These are phyloP conservation scores for Didymella exigua DNA, from an alignment of 2,329 filamentous ascomycete genomes.

Conservation along the genomic window DNA sequence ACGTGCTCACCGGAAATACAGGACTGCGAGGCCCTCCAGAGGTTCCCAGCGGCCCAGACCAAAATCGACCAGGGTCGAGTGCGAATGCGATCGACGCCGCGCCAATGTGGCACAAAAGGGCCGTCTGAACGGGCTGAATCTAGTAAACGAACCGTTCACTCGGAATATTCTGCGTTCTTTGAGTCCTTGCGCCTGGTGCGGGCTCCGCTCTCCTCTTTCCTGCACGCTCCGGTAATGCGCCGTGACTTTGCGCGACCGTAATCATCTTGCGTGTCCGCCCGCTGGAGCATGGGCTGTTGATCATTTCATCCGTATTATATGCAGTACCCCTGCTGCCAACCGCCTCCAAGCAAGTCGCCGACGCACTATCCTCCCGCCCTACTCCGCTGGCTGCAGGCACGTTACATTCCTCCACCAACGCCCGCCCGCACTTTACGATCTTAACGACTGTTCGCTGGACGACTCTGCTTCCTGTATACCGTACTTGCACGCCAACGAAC, in stretches of 20 bases:
- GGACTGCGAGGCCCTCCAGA: not conserved
- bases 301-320: conserved; percentile 29
- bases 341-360: conserved; percentile 31
- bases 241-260: conserved; percentile 30
- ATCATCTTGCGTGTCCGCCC: conserved; percentile 33
- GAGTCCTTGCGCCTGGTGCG: conserved; percentile 23
- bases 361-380: conserved; percentile 13
- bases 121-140: conserved; percentile 18
- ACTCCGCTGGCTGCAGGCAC: conserved; percentile 19
- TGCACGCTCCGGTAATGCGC: conserved; percentile 34
- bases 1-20: not conserved
- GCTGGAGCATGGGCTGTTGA: conserved; percentile 35
- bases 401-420: conserved; percentile 13
- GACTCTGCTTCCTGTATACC: conserved; percentile 9
- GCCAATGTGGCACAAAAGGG: conserved; percentile 25
- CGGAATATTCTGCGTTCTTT: conserved; percentile 26
- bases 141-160: conserved; percentile 26
- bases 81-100: conserved; percentile 21
- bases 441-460: conserved; percentile 25
- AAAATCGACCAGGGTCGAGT: conserved; percentile 17
- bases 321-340: conserved; percentile 34
- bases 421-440: conserved; percentile 13
- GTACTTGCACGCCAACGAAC: conserved; percentile 2
- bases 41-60: conserved; percentile 6
- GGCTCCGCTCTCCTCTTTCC: conserved; percentile 20